Conservation (phyloP, 306 rosid genomes). For the Lagenaria siceraria region DNA sequence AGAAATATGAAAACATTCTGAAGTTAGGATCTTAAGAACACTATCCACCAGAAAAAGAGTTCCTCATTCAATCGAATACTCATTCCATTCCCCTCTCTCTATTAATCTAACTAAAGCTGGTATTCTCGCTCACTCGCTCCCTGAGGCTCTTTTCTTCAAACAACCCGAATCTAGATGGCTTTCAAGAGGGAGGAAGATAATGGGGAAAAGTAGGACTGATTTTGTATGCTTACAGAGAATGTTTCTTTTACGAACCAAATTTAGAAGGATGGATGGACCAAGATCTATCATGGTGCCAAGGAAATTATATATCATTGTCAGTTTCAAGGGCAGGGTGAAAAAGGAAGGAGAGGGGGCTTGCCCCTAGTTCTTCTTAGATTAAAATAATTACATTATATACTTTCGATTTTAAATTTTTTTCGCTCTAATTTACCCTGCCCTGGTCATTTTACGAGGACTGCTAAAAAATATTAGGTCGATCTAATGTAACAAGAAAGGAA, state of each 20-base stretch:
- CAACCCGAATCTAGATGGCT: neutral
- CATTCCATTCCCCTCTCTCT: neutral
- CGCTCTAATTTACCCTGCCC: neutral
- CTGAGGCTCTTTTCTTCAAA: neutral
- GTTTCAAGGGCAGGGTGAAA: neutral
- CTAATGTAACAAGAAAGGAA: neutral
- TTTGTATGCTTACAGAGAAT: neutral
- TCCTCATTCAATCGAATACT: neutral
- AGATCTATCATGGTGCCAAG: neutral
- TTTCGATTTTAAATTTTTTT: neutral
- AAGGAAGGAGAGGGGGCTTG: neutral
- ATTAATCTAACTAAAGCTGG: neutral
- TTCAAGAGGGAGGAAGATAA: neutral
- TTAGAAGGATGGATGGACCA: neutral
- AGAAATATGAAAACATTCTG: neutral
- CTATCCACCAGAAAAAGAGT: neutral
- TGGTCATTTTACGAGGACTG: neutral
- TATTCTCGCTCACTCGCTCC: neutral
- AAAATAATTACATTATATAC: neutral
- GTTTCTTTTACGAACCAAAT: neutral
- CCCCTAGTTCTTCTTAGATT: neutral
- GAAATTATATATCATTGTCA: neutral
- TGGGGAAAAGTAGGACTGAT: neutral
- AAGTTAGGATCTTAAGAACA: neutral
- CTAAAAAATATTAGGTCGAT: neutral